Conservation (phyloP, 2,329 filamentous ascomycete genomes). For the Apiospora arundinis region DNA sequence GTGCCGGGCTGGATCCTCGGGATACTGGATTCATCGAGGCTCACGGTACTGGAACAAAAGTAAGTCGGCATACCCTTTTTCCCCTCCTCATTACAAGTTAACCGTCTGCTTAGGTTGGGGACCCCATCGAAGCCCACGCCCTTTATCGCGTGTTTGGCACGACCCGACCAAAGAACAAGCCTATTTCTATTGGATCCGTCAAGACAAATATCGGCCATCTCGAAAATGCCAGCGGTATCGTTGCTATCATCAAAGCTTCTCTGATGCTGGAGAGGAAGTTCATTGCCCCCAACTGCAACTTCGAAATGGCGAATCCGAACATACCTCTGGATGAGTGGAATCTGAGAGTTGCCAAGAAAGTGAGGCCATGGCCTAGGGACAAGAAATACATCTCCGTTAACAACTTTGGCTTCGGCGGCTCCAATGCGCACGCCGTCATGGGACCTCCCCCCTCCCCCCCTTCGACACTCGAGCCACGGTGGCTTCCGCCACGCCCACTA, state of each 20-base stretch:
- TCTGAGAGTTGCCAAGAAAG: conserved; percentile 23
- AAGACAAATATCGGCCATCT: conserved; percentile 47
- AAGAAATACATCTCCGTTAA: conserved; percentile 28
- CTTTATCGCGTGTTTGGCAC: conserved; percentile 43
- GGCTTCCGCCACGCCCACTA: background rate
- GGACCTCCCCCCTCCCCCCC: conserved; percentile 21
- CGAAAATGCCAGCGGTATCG: conserved; percentile 41
- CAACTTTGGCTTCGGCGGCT: conserved; percentile 41
- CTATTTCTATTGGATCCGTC: conserved; percentile 43
- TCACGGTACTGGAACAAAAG: conserved; percentile 47
- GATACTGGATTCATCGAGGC: conserved; percentile 45
- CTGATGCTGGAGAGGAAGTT: conserved; percentile 38
- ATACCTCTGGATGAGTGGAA: conserved; percentile 36
- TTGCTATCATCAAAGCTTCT: conserved; percentile 41
- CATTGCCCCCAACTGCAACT: conserved; percentile 40
- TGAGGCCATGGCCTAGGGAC: background rate
- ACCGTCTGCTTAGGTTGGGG: background rate
- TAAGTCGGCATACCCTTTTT: too few relatives aligned
- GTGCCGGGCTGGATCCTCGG: conserved; percentile 37
- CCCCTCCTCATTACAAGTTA: too few relatives aligned
- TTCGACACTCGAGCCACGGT: background rate
- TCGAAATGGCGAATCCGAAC: conserved; percentile 38
- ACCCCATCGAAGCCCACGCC: conserved; percentile 46
- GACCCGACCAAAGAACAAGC: conserved; percentile 28
- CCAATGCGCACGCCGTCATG: conserved; percentile 34